A percentile compares a stretch with the other conserved stretches of the same genome.
Conservation (phyloP, 352 stramenopile genomes). For the Globisporangium rhizosaccharum region DNA sequence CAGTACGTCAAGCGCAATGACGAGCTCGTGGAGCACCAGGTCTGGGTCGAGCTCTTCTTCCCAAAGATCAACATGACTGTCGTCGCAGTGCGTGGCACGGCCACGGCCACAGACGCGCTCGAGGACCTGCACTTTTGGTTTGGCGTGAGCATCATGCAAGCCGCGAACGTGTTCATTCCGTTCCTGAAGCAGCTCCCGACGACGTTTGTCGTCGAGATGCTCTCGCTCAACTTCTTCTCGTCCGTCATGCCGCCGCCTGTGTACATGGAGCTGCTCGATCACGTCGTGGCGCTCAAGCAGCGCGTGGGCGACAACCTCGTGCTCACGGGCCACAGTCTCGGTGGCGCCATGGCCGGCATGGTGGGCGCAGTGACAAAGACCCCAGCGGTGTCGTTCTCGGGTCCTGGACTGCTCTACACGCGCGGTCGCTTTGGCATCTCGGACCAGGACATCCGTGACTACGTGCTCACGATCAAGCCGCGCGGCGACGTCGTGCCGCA, state of each 20-base stretch:
- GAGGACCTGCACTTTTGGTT: conserved; percentile 88
- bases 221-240: conserved; percentile 72
- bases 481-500: conserved; percentile 71
- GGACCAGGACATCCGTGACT: conserved; percentile 72
- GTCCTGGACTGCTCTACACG: conserved; percentile 71
- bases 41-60: conserved; percentile 85
- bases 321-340: conserved; percentile 79
- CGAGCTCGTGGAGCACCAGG: conserved; percentile 54
- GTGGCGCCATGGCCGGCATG: conserved; percentile 81
- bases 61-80: conserved; percentile 81
- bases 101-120: conserved; percentile 75
- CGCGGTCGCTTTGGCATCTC: conserved; percentile 69
- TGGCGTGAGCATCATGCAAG: conserved; percentile 83
- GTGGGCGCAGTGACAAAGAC: conserved; percentile 79
- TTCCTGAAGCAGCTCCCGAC: conserved; percentile 82
- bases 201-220: conserved; percentile 75
- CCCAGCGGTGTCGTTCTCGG: conserved; percentile 78
- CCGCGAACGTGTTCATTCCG: conserved; percentile 77
- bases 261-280: conserved; percentile 63
- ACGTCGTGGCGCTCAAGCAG: conserved; percentile 51
- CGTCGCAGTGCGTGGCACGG: conserved; percentile 75
- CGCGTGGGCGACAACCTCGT: conserved; percentile 71
- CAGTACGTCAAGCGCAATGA: conserved; percentile 71
- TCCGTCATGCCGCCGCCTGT: conserved; percentile 73
- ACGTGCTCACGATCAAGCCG: conserved; percentile 84